A percentile compares a stretch with the other conserved stretches of the same genome.
Evolutionary conservation across 345 rosid species (phyloP).

Genomic region (Erodium maritimum): DNA sequence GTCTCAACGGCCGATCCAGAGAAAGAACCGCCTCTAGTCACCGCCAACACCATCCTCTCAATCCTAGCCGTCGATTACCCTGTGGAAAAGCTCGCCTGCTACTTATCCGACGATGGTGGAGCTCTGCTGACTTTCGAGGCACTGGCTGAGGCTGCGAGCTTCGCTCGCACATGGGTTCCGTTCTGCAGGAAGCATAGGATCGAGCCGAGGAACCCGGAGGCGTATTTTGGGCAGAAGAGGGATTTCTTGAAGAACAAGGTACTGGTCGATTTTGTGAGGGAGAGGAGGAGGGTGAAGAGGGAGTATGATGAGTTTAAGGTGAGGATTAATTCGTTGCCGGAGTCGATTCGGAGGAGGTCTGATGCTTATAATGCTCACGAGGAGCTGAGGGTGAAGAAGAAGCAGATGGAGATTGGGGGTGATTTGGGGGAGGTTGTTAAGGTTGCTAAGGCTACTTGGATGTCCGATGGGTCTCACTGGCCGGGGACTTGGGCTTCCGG

Average conservation of each 20-base stretch:
- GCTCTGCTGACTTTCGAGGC: conserved; percentile 67
- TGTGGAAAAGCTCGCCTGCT: conserved; percentile 69
- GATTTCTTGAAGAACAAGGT: conserved; percentile 68
- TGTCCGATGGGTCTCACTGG: conserved; percentile 84
- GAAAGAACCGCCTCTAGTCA: conserved; percentile 73
- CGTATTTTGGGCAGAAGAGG: conserved; percentile 64
- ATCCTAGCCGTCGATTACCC: conserved; percentile 71
- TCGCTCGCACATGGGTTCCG: conserved; percentile 69
- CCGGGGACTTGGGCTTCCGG: conserved; percentile 78
- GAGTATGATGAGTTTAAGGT: conserved; percentile 81
- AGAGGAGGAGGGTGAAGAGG: conserved; percentile 71
- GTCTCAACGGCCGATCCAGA: conserved; percentile 81
- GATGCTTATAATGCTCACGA: conserved; percentile 73
- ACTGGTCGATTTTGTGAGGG: conserved; percentile 61
- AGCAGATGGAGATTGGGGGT: conserved; percentile 49
- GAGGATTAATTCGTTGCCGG: conserved; percentile 59
- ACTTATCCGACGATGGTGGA: conserved; percentile 71
- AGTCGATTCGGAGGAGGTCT: conserved; percentile 58
- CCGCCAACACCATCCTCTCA: conserved; percentile 66
- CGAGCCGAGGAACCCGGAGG: conserved; percentile 68
- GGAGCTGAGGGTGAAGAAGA: conserved; percentile 59
- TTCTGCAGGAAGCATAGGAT: conserved; percentile 63
- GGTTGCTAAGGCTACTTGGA: conserved; percentile 65
- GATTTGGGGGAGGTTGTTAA: conserved; percentile 27
- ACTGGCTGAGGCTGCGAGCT: conserved; percentile 66